A percentile compares a stretch with the other conserved stretches of the same genome.
Evolutionary conservation across 2,329 filamentous ascomycete genomes (phyloP).

Genomic region (Zymoseptoria brevis): DNA sequence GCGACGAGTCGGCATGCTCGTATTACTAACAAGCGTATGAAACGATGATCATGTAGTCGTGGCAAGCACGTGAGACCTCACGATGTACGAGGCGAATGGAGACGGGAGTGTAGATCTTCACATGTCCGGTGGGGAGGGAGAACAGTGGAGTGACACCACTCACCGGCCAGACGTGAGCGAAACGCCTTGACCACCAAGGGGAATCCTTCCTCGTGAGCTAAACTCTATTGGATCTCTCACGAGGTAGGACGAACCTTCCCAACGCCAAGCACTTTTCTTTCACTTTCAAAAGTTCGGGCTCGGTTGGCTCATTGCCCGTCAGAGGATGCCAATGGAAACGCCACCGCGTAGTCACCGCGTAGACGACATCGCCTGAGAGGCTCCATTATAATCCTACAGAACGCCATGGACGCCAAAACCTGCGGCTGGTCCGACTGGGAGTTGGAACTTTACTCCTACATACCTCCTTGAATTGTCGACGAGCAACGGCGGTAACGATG

Average conservation of each 20-base stretch:
- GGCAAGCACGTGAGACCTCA: not conserved
- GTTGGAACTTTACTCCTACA: not conserved
- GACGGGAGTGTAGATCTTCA: constrained; percentile 1
- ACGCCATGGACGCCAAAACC: not conserved
- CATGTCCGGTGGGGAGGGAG: not conserved
- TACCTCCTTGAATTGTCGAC: not conserved
- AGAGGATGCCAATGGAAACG: not conserved
- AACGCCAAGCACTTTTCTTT: not conserved
- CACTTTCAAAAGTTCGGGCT: not conserved
- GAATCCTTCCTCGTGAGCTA: too few relatives aligned
- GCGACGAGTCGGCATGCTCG: constrained; percentile 21
- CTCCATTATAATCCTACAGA: constrained; percentile 1
- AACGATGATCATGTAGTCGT: not conserved
- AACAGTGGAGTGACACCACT: too few relatives aligned
- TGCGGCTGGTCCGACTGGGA: not conserved
- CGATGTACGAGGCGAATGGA: constrained; percentile 9
- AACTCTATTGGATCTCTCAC: not conserved
- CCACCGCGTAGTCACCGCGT: not conserved
- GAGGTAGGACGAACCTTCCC: not conserved
- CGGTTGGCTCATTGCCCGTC: not conserved
- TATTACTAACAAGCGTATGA: not conserved
- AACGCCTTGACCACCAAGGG: too few relatives aligned
- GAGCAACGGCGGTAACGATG: constrained; percentile 3
- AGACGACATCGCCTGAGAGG: constrained; percentile 1
- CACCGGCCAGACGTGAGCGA: not conserved